A percentile compares a stretch with the other conserved stretches of the same genome.
phyloP scores from a whole-genome alignment of 768 basidiomycete species.

The Lentinula detonsa region DNA sequence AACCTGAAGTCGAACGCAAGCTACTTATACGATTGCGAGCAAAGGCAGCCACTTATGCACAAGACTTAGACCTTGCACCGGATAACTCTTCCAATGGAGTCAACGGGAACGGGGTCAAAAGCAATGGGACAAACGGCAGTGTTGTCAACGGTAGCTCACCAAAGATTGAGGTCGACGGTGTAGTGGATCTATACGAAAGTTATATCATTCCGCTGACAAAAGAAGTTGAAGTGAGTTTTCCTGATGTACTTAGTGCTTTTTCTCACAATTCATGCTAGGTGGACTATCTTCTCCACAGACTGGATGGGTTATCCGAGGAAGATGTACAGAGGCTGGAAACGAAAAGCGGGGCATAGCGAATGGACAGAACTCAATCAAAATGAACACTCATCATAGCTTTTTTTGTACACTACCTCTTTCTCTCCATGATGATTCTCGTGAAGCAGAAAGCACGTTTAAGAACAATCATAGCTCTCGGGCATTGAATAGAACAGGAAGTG shows the following conservation, averaged over 20 bases:
- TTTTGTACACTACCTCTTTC: not conserved
- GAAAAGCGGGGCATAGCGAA: not conserved
- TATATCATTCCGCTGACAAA: constrained; percentile 97
- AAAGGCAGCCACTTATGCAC: constrained; percentile 77
- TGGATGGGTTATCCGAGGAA: constrained; percentile 78
- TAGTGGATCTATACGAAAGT: constrained; percentile 89
- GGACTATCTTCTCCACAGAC: constrained; percentile 86
- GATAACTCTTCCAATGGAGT: constrained; percentile 48
- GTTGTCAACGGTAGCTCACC: constrained; percentile 24
- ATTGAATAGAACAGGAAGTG: not conserved
- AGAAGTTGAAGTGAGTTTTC: constrained; percentile 81
- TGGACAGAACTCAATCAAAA: not conserved
- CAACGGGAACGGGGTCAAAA: constrained; percentile 16
- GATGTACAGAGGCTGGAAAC: constrained; percentile 65
- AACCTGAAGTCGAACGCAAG: constrained; percentile 89
- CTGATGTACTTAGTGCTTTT: not conserved
- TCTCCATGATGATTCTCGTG: no score
- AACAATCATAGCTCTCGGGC: not conserved
- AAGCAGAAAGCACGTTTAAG: no score
- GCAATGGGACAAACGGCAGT: constrained; percentile 13
- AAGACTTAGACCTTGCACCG: constrained; percentile 58
- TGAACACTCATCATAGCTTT: not conserved
- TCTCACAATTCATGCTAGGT: constrained; percentile 46
- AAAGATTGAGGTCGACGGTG: constrained; percentile 90
- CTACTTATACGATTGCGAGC: constrained; percentile 79